Conservation (phyloP, 805 yeast genomes). For the Scheffersomyces ergatensis region DNA sequence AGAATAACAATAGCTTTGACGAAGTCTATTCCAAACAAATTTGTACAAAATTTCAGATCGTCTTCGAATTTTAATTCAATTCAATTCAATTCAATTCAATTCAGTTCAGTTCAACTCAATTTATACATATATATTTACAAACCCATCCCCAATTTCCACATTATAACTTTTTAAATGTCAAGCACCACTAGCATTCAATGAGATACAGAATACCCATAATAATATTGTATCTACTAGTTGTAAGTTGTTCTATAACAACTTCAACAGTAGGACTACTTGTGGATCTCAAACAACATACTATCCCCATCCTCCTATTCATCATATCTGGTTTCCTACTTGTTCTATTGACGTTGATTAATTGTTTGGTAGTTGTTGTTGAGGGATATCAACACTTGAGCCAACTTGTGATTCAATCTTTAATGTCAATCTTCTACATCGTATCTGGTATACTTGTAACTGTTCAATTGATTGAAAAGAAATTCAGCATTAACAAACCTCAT, state of each 20-base stretch:
- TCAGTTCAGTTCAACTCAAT: too few species aligned
- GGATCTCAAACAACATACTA: background rate
- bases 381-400: conserved; percentile 1
- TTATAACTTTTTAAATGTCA: too few species aligned
- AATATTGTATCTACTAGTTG: background rate
- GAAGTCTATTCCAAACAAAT: too few species aligned
- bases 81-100: too few species aligned
- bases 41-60: too few species aligned
- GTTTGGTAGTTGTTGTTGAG: background rate
- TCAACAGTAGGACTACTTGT: background rate
- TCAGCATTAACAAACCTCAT: conserved; percentile 1
- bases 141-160: too few species aligned
- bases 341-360: background rate
- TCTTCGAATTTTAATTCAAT: too few species aligned
- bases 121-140: too few species aligned
- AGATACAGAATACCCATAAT: background rate
- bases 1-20: too few species aligned
- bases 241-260: background rate
- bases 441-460: conserved; percentile 8
- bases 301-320: background rate
- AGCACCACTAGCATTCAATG: too few species aligned
- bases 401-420: conserved; percentile 3
- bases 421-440: conserved; percentile 7
- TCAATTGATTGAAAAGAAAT: conserved; percentile 1
- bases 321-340: background rate